Evolutionary conservation across 2,329 filamentous ascomycete genomes (phyloP), one percentile per base, ranked within the genome.

Genomic region (Hortaea werneckii): DNA sequence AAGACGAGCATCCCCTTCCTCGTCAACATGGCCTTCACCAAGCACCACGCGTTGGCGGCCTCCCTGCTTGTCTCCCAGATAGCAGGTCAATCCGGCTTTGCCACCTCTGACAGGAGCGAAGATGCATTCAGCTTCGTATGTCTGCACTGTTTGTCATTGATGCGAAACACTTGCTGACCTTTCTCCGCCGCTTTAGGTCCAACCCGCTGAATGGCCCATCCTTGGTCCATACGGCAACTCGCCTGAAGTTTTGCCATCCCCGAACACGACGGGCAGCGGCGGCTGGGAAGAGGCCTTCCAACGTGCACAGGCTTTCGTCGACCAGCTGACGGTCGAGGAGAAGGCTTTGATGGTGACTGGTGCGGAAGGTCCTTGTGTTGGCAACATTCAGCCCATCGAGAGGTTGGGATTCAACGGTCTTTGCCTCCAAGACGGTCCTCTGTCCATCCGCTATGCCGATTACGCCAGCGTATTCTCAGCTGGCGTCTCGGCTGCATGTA

Each of bases 391-490:
- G 8, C 85, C 82, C 48, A 83, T 80, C 1, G 62, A 69, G 11
- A 76, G 85, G 5, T 73, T 89, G 11, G 83, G 83, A 1, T 82
- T 90, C 50, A 82, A 83, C 1, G 78, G 81, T 52, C 29, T 59
- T 9, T 60, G 57, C 43, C 52, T 58, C 30, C 47, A 54, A 26
- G 57, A 60, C 44, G 54, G 54, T 5, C 55, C 56, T 11, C 48
- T 55, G n/a, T 85, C 86, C 1, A 72, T 92, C 11, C 77, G 84
- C 20, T 77, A 79, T 13, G 79, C 83, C 1, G 83, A 87, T 51
- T 79, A 86, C 49, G 79, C 82, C 42, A 88, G 85, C 0, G 83
- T 79, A 0, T 92, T 90, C 55, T 85, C 86, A 0, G 76, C 84
- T 6, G 49, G 60, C 4, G 42, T 70, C 5, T 53, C 61, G n/a